A percentile compares a stretch with the other conserved stretches of the same genome.
Conservation (phyloP, 176 grass and related monocot genomes). For the Oryza rufipogon region DNA sequence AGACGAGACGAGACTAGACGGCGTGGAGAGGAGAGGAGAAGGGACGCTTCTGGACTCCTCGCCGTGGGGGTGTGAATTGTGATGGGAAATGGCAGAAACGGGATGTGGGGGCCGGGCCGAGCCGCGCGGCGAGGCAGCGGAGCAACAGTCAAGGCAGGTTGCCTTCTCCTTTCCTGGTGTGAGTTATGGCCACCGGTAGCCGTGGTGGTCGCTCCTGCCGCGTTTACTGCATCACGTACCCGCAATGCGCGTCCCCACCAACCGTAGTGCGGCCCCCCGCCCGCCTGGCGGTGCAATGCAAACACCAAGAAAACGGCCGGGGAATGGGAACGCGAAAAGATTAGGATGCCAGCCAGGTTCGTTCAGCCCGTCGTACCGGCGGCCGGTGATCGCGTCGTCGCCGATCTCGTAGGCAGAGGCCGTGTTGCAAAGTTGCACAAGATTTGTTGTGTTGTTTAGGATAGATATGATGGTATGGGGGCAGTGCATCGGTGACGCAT, state of each 20-base stretch:
- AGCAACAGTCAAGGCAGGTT: slow-evolving; percentile 13
- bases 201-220: slow-evolving; percentile 2
- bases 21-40: background rate
- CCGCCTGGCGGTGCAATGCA: background rate
- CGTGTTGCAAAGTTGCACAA: background rate
- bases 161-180: background rate
- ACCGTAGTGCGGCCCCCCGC: background rate
- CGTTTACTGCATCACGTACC: background rate
- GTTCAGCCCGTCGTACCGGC: background rate
- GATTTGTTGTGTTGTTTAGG: background rate
- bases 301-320: background rate
- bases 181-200: background rate
- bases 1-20: too few relatives aligned
- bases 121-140: slow-evolving; percentile 38
- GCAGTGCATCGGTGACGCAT: background rate
- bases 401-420: background rate
- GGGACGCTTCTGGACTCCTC: slow-evolving; percentile 36
- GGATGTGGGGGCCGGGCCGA: background rate
- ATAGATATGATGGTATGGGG: background rate
- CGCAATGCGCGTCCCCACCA: background rate
- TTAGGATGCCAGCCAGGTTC: background rate
- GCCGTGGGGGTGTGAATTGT: background rate
- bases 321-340: too few relatives aligned
- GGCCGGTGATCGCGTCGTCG: background rate
- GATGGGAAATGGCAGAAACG: background rate